These are phyloP conservation scores for Ustilago shanxiensis DNA, from an alignment of 1,284 basidiomycete species.

Conservation along the genomic window DNA sequence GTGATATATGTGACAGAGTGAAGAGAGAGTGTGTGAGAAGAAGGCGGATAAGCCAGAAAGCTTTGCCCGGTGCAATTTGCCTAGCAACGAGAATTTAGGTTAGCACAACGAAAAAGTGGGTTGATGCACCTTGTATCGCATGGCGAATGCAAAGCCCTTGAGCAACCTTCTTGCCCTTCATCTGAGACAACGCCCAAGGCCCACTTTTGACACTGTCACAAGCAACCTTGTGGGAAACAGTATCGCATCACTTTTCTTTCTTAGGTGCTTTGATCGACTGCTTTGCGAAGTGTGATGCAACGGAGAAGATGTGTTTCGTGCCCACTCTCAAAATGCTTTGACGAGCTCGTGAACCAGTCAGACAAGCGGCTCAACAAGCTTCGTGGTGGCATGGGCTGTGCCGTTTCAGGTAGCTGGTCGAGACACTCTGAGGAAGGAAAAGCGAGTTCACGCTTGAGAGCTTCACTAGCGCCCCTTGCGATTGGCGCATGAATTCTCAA, in stretches of 20 bases:
- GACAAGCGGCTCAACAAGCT: no score
- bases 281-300: background rate
- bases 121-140: slow-evolving; percentile 1
- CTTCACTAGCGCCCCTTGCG: no score
- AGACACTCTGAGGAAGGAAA: no score
- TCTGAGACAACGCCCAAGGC: background rate
- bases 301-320: background rate
- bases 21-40: background rate
- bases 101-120: background rate
- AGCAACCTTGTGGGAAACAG: background rate
- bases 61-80: background rate
- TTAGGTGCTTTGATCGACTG: background rate
- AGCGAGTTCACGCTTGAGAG: no score
- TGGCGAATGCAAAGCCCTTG: background rate
- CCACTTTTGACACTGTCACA: background rate
- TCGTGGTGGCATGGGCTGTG: background rate
- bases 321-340: background rate
- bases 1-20: no score
- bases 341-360: no score
- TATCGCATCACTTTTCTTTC: background rate
- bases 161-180: background rate
- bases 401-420: no score
- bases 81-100: background rate
- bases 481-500: slow-evolving; percentile 7
- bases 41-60: background rate